Conservation (phyloP, 225 moss, liverwort and hornwort genomes). For the Marchantia paleacea region DNA sequence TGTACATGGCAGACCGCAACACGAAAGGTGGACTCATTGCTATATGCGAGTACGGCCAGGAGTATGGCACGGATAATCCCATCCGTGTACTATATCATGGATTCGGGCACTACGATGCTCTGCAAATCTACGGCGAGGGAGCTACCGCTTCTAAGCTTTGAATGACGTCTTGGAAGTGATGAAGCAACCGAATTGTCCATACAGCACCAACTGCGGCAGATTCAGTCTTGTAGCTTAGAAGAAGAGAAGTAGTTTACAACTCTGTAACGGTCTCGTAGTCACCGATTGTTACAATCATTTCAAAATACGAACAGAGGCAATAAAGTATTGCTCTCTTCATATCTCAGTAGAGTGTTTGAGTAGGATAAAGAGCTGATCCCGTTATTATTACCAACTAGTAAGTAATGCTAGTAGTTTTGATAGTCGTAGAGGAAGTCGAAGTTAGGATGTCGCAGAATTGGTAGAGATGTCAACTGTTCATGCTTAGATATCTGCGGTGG, state of each 20-base stretch:
- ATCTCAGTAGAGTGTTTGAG: conserved; percentile 10
- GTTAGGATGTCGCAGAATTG: neutral
- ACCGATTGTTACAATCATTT: conserved; percentile 9
- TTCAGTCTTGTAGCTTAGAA: conserved; percentile 31
- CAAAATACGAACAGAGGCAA: conserved; percentile 17
- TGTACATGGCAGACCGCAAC: conserved; percentile 88
- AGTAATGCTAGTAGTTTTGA: conserved; percentile 20
- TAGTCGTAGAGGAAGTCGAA: neutral
- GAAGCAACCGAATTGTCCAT: conserved; percentile 3
- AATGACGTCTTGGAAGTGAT: conserved; percentile 4
- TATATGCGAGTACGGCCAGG: conserved; percentile 95
- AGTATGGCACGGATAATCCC: conserved; percentile 59
- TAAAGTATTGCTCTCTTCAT: conserved; percentile 17
- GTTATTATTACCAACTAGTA: conserved; percentile 17
- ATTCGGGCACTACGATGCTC: conserved; percentile 92
- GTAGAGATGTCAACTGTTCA: neutral
- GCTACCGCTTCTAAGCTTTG: conserved; percentile 43
- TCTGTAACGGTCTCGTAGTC: conserved; percentile 1
- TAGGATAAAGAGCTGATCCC: conserved; percentile 5
- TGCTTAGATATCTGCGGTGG: neutral
- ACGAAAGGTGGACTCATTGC: conserved; percentile 77
- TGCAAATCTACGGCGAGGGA: conserved; percentile 61
- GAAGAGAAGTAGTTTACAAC: conserved; percentile 26
- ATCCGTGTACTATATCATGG: conserved; percentile 91
- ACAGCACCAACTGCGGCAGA: conserved; percentile 27